Evolutionary conservation across 805 yeast species (phyloP), one percentile per base, ranked within the genome.

Genomic region (Metschnikowia shivogae): DNA sequence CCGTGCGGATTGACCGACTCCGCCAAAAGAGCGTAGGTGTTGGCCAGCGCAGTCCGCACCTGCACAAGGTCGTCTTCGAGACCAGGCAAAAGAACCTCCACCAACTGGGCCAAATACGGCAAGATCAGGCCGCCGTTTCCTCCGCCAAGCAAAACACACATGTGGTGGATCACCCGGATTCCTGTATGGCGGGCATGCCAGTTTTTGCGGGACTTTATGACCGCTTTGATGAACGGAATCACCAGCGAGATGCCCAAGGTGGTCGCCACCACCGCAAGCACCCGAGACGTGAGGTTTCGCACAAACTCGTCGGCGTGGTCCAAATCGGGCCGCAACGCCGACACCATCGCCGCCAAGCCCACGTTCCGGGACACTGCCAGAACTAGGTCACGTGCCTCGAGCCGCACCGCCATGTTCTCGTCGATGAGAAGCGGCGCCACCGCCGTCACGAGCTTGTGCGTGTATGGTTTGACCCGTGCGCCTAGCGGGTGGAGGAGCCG

Each of bases 161-260:
- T 72, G 52, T 87, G 93, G 58, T 86, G 95, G 8, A 92, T 73
- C 7, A 81, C 78, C 57, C 81, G 80, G 20, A 81, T 74, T 48
- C 96, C 97, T 0, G 96, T 86, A 52, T 86, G 92, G 35, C 95
- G 77, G 0, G 95, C 88, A 51, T 77, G 77, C 92, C 93, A 84
- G 43, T 84, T 78, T 58, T 84, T 84, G 55, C 80, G 81, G 2
- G 95, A 82, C 48, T 76, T 74, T 48, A 92, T 81, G 4, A 86
- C 90, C 0, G 96, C 95, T 50, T 75, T 78, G 31, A 92, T 61
- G 59, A 92, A 92, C 0, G 97, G 97, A 10, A 93, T 57, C 37
- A 88, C 61, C 5, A 78, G 65, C 1, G 77, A 81, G 6, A 89
- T 68, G 0, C 97, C 97, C 31, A 90, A 61, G 0, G 96, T 78